A percentile compares a stretch with the other conserved stretches of the same genome.
These are phyloP conservation scores for Suzukiozyma palmioleophila DNA, from an alignment of 1,139 yeast species.

Conservation along the genomic window DNA sequence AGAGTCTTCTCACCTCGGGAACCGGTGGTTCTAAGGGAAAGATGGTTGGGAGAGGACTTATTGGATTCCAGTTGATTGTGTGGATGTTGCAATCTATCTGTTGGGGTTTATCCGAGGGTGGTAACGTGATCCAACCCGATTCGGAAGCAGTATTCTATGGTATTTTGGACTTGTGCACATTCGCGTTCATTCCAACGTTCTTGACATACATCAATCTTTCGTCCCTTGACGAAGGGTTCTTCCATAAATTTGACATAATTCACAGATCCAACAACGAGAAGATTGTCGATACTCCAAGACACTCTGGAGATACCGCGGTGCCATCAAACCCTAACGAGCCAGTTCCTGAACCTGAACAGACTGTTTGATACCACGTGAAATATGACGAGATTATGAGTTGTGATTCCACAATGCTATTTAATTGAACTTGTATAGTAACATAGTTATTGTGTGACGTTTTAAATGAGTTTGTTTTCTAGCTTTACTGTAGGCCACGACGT, in stretches of 20 bases:
- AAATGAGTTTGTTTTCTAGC: no score
- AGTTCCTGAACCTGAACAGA: neutral
- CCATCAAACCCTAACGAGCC: slow-evolving; percentile 1
- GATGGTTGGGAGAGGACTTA: slow-evolving; percentile 15
- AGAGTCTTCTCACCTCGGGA: slow-evolving; percentile 5
- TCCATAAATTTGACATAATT: slow-evolving; percentile 16
- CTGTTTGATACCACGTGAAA: neutral
- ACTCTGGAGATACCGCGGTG: slow-evolving; percentile 33
- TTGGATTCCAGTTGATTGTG: slow-evolving; percentile 29
- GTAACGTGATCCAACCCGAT: slow-evolving; percentile 60
- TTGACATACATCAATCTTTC: slow-evolving; percentile 28
- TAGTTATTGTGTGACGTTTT: no score
- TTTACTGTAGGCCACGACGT: no score
- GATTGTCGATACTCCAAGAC: slow-evolving; percentile 28
- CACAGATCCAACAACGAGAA: slow-evolving; percentile 17
- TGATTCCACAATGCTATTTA: no score
- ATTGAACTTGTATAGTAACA: no score
- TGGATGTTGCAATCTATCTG: slow-evolving; percentile 51
- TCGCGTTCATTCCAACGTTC: slow-evolving; percentile 37
- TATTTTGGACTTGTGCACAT: slow-evolving; percentile 48
- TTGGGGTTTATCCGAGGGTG: slow-evolving; percentile 69
- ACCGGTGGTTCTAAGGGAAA: slow-evolving; percentile 6
- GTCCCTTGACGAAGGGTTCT: slow-evolving; percentile 27
- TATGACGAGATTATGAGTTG: no score
- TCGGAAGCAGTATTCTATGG: slow-evolving; percentile 68